phyloP scores from a whole-genome alignment of 768 basidiomycete genomes.

The Kockovaella imperatae region DNA sequence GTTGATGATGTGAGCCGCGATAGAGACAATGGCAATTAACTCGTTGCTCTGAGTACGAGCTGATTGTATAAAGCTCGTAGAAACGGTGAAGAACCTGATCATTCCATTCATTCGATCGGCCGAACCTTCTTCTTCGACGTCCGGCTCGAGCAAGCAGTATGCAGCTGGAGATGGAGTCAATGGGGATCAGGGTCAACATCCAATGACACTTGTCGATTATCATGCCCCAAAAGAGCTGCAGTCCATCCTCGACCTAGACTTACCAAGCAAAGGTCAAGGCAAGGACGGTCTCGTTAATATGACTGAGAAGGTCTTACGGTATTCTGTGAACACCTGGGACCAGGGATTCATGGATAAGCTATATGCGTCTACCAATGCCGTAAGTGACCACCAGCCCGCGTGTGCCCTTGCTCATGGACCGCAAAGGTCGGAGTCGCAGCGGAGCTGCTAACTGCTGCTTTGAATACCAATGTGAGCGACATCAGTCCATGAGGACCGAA shows the following conservation, averaged over 20 bases:
- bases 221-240: constrained; percentile 4
- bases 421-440: constrained; percentile 20
- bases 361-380: constrained; percentile 25
- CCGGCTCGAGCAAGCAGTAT: neutral
- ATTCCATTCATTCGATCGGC: constrained; percentile 12
- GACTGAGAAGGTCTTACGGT: constrained; percentile 12
- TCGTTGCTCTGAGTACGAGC: neutral
- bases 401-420: neutral
- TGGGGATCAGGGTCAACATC: neutral
- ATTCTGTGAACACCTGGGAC: constrained; percentile 25
- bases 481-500: neutral
- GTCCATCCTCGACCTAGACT: constrained; percentile 3
- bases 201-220: constrained; percentile 2
- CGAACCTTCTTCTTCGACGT: neutral
- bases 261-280: constrained; percentile 9
- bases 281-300: constrained; percentile 13
- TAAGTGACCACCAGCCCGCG: constrained; percentile 5
- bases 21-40: neutral
- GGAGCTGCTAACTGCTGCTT: constrained; percentile 19
- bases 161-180: neutral
- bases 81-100: constrained; percentile 12
- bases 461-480: constrained; percentile 22
- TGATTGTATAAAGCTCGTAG: constrained; percentile 7
- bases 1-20: constrained; percentile 12
- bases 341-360: constrained; percentile 34